These are phyloP conservation scores for Solidago caesia DNA, from an alignment of 129 eudicot species.

Conservation along the genomic window DNA sequence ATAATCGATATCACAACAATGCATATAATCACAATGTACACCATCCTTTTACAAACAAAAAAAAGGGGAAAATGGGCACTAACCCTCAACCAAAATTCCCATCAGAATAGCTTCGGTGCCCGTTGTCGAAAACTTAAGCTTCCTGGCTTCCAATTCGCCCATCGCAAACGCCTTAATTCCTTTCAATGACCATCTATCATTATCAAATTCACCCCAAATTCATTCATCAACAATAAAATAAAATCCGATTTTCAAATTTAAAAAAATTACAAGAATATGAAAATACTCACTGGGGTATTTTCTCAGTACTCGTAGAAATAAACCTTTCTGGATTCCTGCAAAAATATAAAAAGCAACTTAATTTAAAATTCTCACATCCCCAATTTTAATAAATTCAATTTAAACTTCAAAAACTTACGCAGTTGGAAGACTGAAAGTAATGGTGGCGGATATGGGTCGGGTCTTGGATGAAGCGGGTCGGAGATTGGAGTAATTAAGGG, in stretches of 20 bases:
- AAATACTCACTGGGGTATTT: conserved; percentile 62
- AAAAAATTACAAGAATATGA: conserved; percentile 9
- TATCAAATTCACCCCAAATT: conserved; percentile 24
- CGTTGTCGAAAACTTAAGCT: conserved; percentile 50
- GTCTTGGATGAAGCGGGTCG: conserved; percentile 32
- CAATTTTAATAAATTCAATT: neutral
- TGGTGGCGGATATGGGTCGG: conserved; percentile 44
- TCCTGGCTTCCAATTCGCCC: conserved; percentile 84
- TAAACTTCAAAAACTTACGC: conserved; percentile 36
- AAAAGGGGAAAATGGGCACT: conserved; percentile 16
- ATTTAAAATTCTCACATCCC: conserved; percentile 6
- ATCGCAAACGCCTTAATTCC: conserved; percentile 73
- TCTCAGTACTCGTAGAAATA: conserved; percentile 35
- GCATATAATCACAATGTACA: conserved; percentile 5
- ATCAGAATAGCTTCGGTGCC: conserved; percentile 79
- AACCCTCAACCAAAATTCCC: conserved; percentile 78
- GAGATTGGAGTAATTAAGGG: conserved; percentile 28
- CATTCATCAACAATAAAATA: conserved; percentile 2
- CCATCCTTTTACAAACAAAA: neutral
- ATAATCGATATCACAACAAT: neutral
- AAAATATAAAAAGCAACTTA: conserved; percentile 10
- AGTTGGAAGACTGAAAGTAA: conserved; percentile 68
- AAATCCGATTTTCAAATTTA: neutral
- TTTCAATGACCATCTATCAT: conserved; percentile 72
- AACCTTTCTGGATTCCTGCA: conserved; percentile 63